phyloP scores from a whole-genome alignment of 2,329 filamentous ascomycete species.

The Aspergillus glaucus region DNA sequence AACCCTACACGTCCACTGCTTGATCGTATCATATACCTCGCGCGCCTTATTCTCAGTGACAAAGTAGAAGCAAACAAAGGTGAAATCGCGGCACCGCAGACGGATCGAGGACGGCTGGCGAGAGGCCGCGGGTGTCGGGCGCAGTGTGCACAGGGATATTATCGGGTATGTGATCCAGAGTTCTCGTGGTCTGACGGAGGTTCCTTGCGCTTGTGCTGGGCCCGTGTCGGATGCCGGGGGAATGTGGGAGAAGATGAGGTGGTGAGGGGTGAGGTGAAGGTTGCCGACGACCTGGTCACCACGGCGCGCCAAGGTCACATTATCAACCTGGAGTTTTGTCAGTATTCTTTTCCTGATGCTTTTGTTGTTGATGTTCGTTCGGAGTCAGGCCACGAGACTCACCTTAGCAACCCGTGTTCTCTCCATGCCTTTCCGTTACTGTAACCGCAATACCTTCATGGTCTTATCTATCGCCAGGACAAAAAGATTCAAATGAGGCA shows the following conservation, averaged over 20 bases:
- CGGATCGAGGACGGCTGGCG: constrained; percentile 74
- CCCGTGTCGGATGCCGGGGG: constrained; percentile 33
- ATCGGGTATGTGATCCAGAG: constrained; percentile 95
- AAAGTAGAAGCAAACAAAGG: constrained; percentile 88
- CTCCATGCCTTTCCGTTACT: constrained; percentile 36
- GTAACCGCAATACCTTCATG: constrained; percentile 29
- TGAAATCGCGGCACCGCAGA: constrained; percentile 87
- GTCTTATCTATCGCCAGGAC: constrained; percentile 3
- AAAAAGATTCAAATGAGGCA: not conserved
- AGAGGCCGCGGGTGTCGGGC: constrained; percentile 64
- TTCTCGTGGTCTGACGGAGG: constrained; percentile 54
- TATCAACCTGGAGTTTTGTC: constrained; percentile 37
- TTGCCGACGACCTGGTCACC: constrained; percentile 53
- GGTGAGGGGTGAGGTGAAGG: constrained; percentile 58
- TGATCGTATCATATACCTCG: constrained; percentile 83
- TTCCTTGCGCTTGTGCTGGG: constrained; percentile 32
- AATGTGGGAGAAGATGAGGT: constrained; percentile 58
- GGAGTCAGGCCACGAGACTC: constrained; percentile 9
- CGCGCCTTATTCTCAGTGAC: constrained; percentile 64
- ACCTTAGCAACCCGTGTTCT: constrained; percentile 41
- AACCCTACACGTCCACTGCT: constrained; percentile 70
- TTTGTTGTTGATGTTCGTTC: not conserved
- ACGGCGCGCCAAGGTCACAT: constrained; percentile 54
- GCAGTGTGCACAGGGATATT: constrained; percentile 71
- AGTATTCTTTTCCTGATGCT: not conserved